Evolutionary conservation across 257 asterid genomes (phyloP), one percentile per base, ranked within the genome.

Genomic region (Leonotis leonurus): DNA sequence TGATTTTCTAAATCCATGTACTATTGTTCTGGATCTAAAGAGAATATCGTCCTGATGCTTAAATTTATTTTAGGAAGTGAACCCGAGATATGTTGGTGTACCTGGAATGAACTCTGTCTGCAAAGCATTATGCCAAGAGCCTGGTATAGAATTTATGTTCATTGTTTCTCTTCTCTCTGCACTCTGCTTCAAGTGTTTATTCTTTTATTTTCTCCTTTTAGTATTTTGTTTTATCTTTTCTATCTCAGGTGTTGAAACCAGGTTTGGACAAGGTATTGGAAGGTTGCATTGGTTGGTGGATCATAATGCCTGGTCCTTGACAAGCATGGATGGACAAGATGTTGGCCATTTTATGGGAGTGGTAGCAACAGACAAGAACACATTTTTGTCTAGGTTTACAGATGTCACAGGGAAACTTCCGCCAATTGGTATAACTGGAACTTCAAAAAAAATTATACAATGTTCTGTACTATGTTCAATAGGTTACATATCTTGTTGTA

Each of bases 81-180:
- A 50, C 65, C 76, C 75, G 80, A 90, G 78, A 75, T 88, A 82
- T 75, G 91, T 88, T 32, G 98, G 96, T 44, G 68, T 87, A 39
- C 95, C 98, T 21, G 96, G 96, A 69, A 90, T 90, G 98, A 90
- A 85, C 79, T 83, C 94, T 32, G 74, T 87, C 65, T 87, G 96
- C 82, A 81, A 56, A 76, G 85, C 95, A 29, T 81, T 88, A 74
- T 85, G 86, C 64, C 56, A 41, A 25, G 95, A 90, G 77, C 80
- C 94, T 36, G 97, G 97, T 90, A 73, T 59, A 80, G 44, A 25
- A 27, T 29, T 46, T 52, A 33, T 21, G 44, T 52, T 13, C 22
- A 1, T 30, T 22, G 55, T 45, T 72, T 70, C 65, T 29, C 41
- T 40, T 68, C 30, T 32, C 55, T 25, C n/a, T 22, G 35, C 56